A percentile compares a stretch with the other conserved stretches of the same genome.
phyloP scores from a whole-genome alignment of 768 basidiomycete species.

The Trametes maxima region DNA sequence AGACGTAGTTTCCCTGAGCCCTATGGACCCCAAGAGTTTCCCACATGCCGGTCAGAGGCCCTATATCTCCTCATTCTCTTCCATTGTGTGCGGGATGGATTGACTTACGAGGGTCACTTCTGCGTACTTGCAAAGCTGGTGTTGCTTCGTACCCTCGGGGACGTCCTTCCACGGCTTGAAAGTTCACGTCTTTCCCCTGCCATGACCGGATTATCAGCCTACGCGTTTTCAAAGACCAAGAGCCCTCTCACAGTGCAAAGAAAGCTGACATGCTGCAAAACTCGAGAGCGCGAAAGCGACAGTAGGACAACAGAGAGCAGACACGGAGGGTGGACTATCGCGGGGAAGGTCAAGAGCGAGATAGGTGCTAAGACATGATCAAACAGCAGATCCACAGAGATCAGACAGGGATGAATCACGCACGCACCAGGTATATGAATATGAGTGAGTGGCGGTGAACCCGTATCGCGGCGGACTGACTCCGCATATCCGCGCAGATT shows the following conservation, averaged over 20 bases:
- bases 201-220: slow-evolving; percentile 12
- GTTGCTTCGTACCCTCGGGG: slow-evolving; percentile 96
- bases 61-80: not conserved
- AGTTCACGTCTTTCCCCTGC: slow-evolving; percentile 86
- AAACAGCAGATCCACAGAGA: not conserved
- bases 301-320: not conserved
- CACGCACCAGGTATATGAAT: no score
- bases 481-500: no score
- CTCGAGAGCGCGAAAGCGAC: slow-evolving; percentile 3
- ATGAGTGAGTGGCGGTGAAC: no score
- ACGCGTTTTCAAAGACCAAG: not conserved
- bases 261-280: slow-evolving; percentile 72
- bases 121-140: slow-evolving; percentile 96
- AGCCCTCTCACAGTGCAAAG: slow-evolving; percentile 72
- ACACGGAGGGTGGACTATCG: not conserved
- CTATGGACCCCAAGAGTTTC: slow-evolving; percentile 41
- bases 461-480: no score
- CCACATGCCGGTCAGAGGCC: not conserved
- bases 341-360: not conserved
- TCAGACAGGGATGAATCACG: no score
- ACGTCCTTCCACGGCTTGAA: slow-evolving; percentile 97
- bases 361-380: slow-evolving; percentile 17
- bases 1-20: slow-evolving; percentile 93
- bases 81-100: not conserved
- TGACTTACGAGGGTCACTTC: slow-evolving; percentile 86